A percentile compares a stretch with the other conserved stretches of the same genome.
Conservation (phyloP, 495 filamentous ascomycete genomes). For the Podospora bellae-mahoneyi region DNA sequence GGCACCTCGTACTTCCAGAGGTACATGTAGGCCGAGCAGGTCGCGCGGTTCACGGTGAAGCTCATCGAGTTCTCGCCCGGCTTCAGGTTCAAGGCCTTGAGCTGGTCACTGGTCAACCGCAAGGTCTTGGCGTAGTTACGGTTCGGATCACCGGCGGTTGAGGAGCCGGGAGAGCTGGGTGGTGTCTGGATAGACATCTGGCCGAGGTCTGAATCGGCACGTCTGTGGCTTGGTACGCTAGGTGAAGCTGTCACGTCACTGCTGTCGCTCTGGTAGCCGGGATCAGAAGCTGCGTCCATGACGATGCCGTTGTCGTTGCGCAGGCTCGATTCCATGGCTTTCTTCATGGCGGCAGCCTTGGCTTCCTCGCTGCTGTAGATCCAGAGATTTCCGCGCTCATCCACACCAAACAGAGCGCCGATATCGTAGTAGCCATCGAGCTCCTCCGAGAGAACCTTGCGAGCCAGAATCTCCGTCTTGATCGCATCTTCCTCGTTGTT, state of each 20-base stretch:
- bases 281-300: slow-evolving; percentile 81
- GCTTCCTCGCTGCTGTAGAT: slow-evolving; percentile 98
- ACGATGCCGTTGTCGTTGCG: slow-evolving; percentile 50
- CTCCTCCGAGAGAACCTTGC: slow-evolving; percentile 94
- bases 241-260: slow-evolving; percentile 43
- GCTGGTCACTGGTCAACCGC: slow-evolving; percentile 90
- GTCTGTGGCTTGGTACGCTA: slow-evolving; percentile 36
- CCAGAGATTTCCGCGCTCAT: slow-evolving; percentile 95
- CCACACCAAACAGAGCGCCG: slow-evolving; percentile 87
- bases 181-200: slow-evolving; percentile 67
- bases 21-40: slow-evolving; percentile 87
- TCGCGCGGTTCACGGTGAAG: slow-evolving; percentile 93
- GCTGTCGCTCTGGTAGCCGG: slow-evolving; percentile 85
- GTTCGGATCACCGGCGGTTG: slow-evolving; percentile 60
- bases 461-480: slow-evolving; percentile 84
- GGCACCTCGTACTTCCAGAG: slow-evolving; percentile 86
- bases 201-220: slow-evolving; percentile 66
- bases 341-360: slow-evolving; percentile 66
- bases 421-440: slow-evolving; percentile 95
- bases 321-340: slow-evolving; percentile 41
- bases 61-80: slow-evolving; percentile 85
- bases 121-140: slow-evolving; percentile 95
- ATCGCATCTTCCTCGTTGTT: slow-evolving; percentile 86
- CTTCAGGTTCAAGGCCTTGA: slow-evolving; percentile 81
- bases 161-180: slow-evolving; percentile 67